Evolutionary conservation across 1,284 basidiomycete genomes (phyloP).

Genomic region (Pseudozyma pruni): DNA sequence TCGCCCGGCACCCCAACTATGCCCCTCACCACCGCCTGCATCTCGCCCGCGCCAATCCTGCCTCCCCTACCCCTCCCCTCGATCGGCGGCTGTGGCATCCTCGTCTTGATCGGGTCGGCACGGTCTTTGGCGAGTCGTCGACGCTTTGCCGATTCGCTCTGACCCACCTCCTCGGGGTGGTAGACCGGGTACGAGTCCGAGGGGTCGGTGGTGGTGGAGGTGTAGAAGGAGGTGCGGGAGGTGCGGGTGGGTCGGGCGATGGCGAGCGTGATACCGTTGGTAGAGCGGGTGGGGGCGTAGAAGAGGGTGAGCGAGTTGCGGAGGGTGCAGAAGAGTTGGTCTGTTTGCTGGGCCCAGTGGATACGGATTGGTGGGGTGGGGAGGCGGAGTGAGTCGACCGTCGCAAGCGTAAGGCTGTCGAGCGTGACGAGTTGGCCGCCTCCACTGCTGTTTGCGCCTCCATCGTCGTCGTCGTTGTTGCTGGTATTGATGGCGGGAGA

Average conservation of each 20-base stretch:
- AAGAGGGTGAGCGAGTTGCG: conserved; percentile 79
- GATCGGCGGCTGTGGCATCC: conserved; percentile 79
- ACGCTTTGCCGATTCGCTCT: conserved; percentile 73
- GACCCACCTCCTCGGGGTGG: conserved; percentile 69
- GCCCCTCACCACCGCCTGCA: conserved; percentile 92
- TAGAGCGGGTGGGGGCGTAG: conserved; percentile 86
- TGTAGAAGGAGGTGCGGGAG: conserved; percentile 12
- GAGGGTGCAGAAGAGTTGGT: conserved; percentile 60
- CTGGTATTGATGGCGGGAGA: no score
- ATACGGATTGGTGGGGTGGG: conserved; percentile 28
- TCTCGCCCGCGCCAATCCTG: conserved; percentile 91
- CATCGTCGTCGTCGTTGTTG: background rate
- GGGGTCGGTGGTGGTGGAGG: background rate
- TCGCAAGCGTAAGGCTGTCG: conserved; percentile 14
- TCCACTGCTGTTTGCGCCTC: background rate
- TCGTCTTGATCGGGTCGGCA: conserved; percentile 73
- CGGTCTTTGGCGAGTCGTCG: conserved; percentile 88
- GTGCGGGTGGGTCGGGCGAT: conserved; percentile 70
- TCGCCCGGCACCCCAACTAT: conserved; percentile 72
- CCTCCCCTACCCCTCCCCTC: conserved; percentile 91
- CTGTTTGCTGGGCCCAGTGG: conserved; percentile 47
- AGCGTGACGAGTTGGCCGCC: conserved; percentile 49
- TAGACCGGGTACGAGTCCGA: conserved; percentile 16
- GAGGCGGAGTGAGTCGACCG: conserved; percentile 4
- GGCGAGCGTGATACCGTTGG: conserved; percentile 89